These are phyloP conservation scores for Populus euphratica DNA, from an alignment of 345 rosid genomes.

Conservation along the genomic window DNA sequence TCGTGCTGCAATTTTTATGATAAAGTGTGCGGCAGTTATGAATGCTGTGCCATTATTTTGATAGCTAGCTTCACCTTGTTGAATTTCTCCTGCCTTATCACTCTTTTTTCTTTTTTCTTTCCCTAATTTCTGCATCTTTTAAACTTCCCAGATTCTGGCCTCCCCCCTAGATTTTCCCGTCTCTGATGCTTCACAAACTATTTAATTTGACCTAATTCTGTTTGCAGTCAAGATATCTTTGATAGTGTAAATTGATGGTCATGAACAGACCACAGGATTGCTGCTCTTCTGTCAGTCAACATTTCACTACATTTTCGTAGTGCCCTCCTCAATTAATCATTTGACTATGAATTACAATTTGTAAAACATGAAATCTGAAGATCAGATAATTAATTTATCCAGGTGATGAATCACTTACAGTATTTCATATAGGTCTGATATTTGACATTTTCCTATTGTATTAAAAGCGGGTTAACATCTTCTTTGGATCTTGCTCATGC, in stretches of 20 bases:
- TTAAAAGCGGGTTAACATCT: too few relatives aligned
- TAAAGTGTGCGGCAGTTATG: background rate
- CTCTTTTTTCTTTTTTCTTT: background rate
- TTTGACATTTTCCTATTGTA: too few relatives aligned
- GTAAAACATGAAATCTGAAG: background rate
- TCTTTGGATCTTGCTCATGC: too few relatives aligned
- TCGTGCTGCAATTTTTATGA: background rate
- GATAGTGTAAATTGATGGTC: background rate
- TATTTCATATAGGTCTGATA: too few relatives aligned
- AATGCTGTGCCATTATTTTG: background rate
- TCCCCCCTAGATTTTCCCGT: too few relatives aligned
- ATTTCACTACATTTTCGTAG: background rate
- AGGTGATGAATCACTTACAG: too few relatives aligned
- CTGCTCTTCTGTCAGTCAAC: background rate
- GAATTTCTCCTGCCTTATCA: background rate
- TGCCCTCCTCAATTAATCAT: background rate
- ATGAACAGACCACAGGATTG: background rate
- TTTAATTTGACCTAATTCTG: background rate
- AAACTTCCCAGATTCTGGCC: background rate
- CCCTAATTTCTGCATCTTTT: background rate
- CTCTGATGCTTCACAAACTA: background rate
- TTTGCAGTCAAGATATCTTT: background rate
- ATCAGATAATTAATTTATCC: background rate
- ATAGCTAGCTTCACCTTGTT: background rate
- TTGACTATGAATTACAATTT: background rate